Evolutionary conservation across 208 protist species (phyloP).

Genomic region (Crithidia acanthocephali): DNA sequence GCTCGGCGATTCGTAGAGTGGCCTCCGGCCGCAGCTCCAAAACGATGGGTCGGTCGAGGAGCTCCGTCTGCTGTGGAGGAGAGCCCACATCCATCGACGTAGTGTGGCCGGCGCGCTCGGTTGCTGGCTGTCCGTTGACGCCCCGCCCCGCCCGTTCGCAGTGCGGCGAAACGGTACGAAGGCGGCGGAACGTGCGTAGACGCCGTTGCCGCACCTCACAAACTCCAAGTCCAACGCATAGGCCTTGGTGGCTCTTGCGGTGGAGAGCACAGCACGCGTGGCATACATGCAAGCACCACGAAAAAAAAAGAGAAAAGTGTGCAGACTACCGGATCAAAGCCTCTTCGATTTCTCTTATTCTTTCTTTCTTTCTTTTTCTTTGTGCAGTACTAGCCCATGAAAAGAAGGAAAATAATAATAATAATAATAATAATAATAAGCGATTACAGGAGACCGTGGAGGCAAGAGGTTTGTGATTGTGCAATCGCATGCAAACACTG

Average conservation of each 20-base stretch:
- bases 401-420: too few relatives aligned
- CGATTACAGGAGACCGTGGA: too few relatives aligned
- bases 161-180: constrained; percentile 63
- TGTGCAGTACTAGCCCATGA: too few relatives aligned
- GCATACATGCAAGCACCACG: constrained; percentile 7
- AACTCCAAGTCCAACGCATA: constrained; percentile 80
- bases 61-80: constrained; percentile 6
- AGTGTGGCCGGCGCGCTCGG: too few relatives aligned
- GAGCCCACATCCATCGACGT: background rate
- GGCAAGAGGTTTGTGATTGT: too few relatives aligned
- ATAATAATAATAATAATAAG: too few relatives aligned
- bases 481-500: too few relatives aligned
- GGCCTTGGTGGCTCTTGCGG: background rate
- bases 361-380: too few relatives aligned
- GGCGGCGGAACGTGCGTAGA: constrained; percentile 53
- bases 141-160: background rate
- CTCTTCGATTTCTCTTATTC: too few relatives aligned
- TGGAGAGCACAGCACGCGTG: background rate
- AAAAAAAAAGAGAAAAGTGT: background rate
- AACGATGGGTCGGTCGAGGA: constrained; percentile 32
- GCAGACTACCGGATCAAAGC: too few relatives aligned
- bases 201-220: constrained; percentile 53
- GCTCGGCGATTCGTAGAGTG: constrained; percentile 57
- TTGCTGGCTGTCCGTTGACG: background rate
- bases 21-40: constrained; percentile 40